Evolutionary conservation across 2,329 filamentous ascomycete species (phyloP), one percentile per base, ranked within the genome.

Genomic region (Cyphellophora europaea): DNA sequence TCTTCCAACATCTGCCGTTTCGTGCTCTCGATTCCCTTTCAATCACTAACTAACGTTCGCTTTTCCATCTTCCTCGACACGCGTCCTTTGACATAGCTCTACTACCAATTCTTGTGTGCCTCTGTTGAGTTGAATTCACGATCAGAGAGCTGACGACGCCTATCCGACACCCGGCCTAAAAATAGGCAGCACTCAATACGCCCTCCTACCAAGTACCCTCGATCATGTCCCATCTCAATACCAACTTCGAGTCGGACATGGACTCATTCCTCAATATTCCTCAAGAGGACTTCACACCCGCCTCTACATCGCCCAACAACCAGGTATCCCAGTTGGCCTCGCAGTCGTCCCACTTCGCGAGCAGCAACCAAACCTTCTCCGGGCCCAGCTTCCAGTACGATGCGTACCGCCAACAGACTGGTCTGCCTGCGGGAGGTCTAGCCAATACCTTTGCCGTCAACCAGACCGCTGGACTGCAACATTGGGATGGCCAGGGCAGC

Each of bases 361-460:
- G 50, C 27, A 53, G 50, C 42, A 58, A 61, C 38, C 57, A 55
- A 16, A 63, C 71, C 13, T 74, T 88, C 53, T 78, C 77, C 31
- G 84, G 78, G 21, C 89, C 91, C 6, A 94, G 86, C 59, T 88
- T 95, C 65, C 85, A 93, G 62, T 96, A 96, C 68, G 84, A 87
- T 53, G 78, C 85, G 54, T 93, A 95, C 67, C 84, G 86, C 65
- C 91, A 98, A 58, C 88, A 95, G 66, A 95, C 91, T 3, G 87
- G 88, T 44, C 78, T 95, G 18, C 85, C 91, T 0, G 80, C 85
- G 2, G 87, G 87, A 43, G 88, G 86, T 34, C 67, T 91, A 44
- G 78, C 81, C 27, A 83, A 76, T 59, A 82, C 88, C 10, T 74
- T 91, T 54, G 82, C 83, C 21, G 74, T 91, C 50, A 87, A 83